Evolutionary conservation across 495 filamentous ascomycete species (phyloP).

Genomic region (Barbatosphaeria neglecta): DNA sequence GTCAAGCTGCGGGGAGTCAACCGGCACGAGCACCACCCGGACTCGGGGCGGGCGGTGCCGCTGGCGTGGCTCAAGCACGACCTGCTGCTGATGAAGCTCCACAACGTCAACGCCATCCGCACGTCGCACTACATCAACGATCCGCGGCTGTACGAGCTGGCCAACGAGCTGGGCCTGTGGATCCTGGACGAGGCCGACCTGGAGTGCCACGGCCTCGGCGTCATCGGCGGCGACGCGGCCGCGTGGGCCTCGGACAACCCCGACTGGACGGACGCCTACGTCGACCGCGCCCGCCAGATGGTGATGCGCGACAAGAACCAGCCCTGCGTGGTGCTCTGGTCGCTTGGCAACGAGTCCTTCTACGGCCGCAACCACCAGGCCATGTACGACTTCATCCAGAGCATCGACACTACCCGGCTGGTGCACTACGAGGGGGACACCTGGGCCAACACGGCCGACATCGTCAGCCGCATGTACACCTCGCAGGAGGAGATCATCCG

Average conservation of each 20-base stretch:
- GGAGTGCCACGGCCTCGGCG: constrained; percentile 58
- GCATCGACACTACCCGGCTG: constrained; percentile 42
- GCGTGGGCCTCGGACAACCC: constrained; percentile 52
- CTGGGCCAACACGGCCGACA: constrained; percentile 47
- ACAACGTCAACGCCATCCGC: constrained; percentile 60
- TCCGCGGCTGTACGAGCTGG: constrained; percentile 47
- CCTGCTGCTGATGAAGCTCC: constrained; percentile 51
- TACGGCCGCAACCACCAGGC: constrained; percentile 55
- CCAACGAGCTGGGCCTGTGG: constrained; percentile 60
- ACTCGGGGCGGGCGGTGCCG: constrained; percentile 49
- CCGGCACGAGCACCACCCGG: constrained; percentile 54
- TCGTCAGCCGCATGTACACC: constrained; percentile 58
- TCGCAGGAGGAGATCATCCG: constrained; percentile 35
- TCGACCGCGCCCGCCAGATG: constrained; percentile 58
- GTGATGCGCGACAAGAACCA: constrained; percentile 59
- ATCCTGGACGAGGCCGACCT: constrained; percentile 64
- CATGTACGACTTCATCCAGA: constrained; percentile 55
- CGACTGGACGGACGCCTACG: constrained; percentile 54
- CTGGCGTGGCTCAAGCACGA: constrained; percentile 43
- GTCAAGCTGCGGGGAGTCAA: constrained; percentile 56
- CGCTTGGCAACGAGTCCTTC: constrained; percentile 60
- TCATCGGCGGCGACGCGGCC: constrained; percentile 34
- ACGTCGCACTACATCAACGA: constrained; percentile 55
- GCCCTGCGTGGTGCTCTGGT: constrained; percentile 59
- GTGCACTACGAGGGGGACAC: constrained; percentile 62